Base-by-base conservation (phyloP, 225 moss, liverwort and hornwort genomes). In the Bryum argenteum region DNA sequence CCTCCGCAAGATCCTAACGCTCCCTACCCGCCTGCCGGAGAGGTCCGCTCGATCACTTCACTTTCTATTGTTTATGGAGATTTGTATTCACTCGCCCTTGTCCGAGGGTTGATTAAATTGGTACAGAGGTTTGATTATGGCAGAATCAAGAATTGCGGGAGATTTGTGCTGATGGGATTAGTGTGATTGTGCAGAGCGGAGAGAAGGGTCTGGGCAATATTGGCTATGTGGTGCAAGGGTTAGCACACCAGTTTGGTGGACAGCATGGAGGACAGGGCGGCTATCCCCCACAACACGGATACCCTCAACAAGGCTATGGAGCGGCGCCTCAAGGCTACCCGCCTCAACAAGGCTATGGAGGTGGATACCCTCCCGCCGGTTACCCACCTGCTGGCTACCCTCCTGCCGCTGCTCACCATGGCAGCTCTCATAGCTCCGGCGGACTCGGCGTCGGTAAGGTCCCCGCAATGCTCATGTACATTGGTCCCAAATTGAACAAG, bases 351-450 rank as follows among this genome's bases (percentile, higher is more conserved):
- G 70, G 58, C 18, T 61, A 78, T 42, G 75, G 66, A 20, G 74
- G 75, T 4, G 74, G 75, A 8, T 79, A 79, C 17, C 61, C 71
- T 6, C 71, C 75, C 13, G 45, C 75, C 0, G 81, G 81, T 5
- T 78, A 83, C 11, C 72, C 82, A 42, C 82, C 75, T 5, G 67
- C 68, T 22, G 79, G 74, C 2, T 73, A 73, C 13, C 72, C 73
- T 63, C 57, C 66, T 28, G 66, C 51, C 6, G 38, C 63, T 20
- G 26, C 70, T n/a, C 75, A 68, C 0, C 71, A 75, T 1, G 71
- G 65, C 1, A 67, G 65, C 1, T 23, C 71, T 41, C 78, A 74
- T 10, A 55, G 79, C 43, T 79, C 83, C 15, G 68, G 79, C 4
- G 58, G 44, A 56, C 14, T 39, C 48, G 79, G 78, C 53, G 69